Conservation (phyloP, 2,329 filamentous ascomycete genomes). For the Aspergillus viridinutans region DNA sequence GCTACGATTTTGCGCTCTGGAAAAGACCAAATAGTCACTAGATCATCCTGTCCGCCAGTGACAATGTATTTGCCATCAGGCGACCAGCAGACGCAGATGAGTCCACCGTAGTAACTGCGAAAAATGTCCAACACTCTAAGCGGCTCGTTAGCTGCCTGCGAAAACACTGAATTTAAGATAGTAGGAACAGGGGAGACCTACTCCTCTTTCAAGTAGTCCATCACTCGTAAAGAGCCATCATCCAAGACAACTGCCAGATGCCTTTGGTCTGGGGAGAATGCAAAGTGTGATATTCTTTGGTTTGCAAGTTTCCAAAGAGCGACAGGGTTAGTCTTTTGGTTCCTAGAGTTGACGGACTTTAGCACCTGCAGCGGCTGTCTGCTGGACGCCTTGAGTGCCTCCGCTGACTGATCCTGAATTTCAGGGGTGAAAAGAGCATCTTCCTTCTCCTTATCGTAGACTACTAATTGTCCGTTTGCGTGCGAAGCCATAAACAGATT, state of each 20-base stretch:
- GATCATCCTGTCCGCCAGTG: slow-evolving; percentile 91
- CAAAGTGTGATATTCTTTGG: slow-evolving; percentile 82
- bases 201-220: slow-evolving; percentile 90
- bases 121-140: slow-evolving; percentile 77
- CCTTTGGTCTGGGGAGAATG: slow-evolving; percentile 83
- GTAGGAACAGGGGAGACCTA: slow-evolving; percentile 41
- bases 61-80: slow-evolving; percentile 94
- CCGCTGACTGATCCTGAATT: slow-evolving; percentile 31
- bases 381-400: slow-evolving; percentile 23
- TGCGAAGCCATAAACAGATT: slow-evolving; percentile 89
- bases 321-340: slow-evolving; percentile 89
- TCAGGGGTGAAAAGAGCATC: slow-evolving; percentile 75
- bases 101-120: slow-evolving; percentile 86
- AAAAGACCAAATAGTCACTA: slow-evolving; percentile 93
- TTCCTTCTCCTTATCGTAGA: slow-evolving; percentile 97
- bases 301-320: slow-evolving; percentile 90
- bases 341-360: slow-evolving; percentile 90
- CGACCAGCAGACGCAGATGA: slow-evolving; percentile 94
- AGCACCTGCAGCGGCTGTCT: slow-evolving; percentile 60
- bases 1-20: slow-evolving; percentile 80
- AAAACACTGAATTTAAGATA: slow-evolving; percentile 1
- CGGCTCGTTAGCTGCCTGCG: slow-evolving; percentile 3
- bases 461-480: slow-evolving; percentile 82
- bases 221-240: slow-evolving; percentile 81
- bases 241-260: slow-evolving; percentile 89